Evolutionary conservation across 2,329 filamentous ascomycete genomes (phyloP).

Genomic region (Hypomyces rosellus): DNA sequence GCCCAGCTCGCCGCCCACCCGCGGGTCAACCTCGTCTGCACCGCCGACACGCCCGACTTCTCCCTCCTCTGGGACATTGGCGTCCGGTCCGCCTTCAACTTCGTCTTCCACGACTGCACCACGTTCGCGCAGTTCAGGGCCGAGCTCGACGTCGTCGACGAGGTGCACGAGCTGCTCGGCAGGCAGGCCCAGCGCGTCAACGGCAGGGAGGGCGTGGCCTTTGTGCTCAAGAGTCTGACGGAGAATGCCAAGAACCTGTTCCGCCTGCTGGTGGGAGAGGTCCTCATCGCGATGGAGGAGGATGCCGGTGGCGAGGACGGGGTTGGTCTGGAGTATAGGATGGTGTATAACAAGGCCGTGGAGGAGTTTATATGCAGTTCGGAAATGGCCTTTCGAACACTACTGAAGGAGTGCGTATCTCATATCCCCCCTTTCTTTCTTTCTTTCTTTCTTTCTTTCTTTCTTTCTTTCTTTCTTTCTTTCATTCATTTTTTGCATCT

Average conservation of each 20-base stretch:
- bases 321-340: slow-evolving; percentile 78
- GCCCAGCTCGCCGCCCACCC: slow-evolving; percentile 70
- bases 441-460: background rate
- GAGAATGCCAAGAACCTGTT: slow-evolving; percentile 90
- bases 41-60: slow-evolving; percentile 83
- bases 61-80: slow-evolving; percentile 83
- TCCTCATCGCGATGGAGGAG: slow-evolving; percentile 64
- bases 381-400: slow-evolving; percentile 88
- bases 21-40: slow-evolving; percentile 66
- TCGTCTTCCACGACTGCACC: slow-evolving; percentile 89
- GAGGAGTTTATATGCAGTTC: slow-evolving; percentile 97
- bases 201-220: slow-evolving; percentile 85
- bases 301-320: slow-evolving; percentile 41
- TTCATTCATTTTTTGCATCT: too few species aligned
- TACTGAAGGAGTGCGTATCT: slow-evolving; percentile 75
- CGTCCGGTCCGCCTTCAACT: slow-evolving; percentile 74
- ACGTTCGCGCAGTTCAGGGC: slow-evolving; percentile 70
- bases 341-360: slow-evolving; percentile 89
- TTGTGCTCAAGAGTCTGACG: slow-evolving; percentile 82
- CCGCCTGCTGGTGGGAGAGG: slow-evolving; percentile 75
- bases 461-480: background rate
- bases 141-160: slow-evolving; percentile 81
- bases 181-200: slow-evolving; percentile 72
- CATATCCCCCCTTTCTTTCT: background rate
- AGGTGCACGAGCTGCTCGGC: slow-evolving; percentile 81